Conservation (phyloP, 176 grass and related monocot species). For the Cenchrus purpureus region DNA sequence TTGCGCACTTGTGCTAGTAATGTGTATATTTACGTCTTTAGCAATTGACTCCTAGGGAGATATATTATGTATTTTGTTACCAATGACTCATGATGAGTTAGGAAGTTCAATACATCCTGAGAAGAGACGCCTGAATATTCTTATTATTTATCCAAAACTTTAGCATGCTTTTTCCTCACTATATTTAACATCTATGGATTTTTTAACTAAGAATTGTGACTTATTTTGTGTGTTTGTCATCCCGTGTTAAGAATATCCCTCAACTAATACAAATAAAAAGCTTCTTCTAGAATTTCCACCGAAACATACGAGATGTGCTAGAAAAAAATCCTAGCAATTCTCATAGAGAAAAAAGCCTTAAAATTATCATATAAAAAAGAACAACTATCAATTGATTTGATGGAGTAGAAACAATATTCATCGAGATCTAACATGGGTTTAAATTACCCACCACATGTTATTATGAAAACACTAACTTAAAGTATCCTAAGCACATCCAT, state of each 20-base stretch:
- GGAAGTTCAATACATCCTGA: constrained; percentile 22
- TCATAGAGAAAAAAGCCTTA: too few species aligned
- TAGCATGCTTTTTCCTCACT: background rate
- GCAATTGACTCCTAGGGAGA: constrained; percentile 33
- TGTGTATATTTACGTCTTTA: constrained; percentile 51
- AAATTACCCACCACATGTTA: too few species aligned
- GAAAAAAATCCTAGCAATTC: too few species aligned
- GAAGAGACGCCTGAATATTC: background rate
- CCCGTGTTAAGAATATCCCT: background rate
- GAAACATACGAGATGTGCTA: too few species aligned
- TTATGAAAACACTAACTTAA: too few species aligned
- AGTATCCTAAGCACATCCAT: too few species aligned
- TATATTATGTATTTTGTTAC: constrained; percentile 27
- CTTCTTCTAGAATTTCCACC: background rate
- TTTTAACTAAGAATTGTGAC: background rate
- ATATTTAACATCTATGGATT: background rate
- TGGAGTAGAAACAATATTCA: too few species aligned
- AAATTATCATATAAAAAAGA: too few species aligned
- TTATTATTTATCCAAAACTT: background rate
- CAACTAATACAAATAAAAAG: background rate
- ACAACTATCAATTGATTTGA: too few species aligned
- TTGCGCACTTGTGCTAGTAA: constrained; percentile 34
- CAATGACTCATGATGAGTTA: constrained; percentile 21
- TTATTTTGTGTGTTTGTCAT: background rate
- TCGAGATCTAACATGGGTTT: too few species aligned